Base-by-base conservation (phyloP, 768 basidiomycete species). In the Hydnomerulius pinastri region DNA sequence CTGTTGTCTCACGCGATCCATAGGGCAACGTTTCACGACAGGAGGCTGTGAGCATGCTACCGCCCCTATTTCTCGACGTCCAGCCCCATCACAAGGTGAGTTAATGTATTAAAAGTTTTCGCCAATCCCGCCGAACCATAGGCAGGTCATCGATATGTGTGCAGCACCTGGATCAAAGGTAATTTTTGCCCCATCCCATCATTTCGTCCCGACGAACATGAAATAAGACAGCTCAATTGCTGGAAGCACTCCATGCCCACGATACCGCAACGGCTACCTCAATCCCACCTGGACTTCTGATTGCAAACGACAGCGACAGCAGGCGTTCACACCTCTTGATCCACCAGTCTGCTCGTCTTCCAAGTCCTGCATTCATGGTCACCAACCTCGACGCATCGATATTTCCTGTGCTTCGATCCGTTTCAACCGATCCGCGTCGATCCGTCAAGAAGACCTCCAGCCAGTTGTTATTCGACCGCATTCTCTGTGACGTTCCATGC, bases 41-140 rank as follows among this genome's bases (percentile, higher is more conserved):
- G 68, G 97, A 99, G 70, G 94, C 92, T 15, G 97, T 99, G 50
- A 96, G 92, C 66, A 99, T 99, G 97, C 75, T 99, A n/a, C 97
- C 97, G 5, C 96, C 97, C 1, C 79, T 99, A 2, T 85, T 98
- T 58, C 81, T 99, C 28, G 90, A 93, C 48, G 92, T 98, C n/a
- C 77, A 91, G 61, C 92, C 97, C 0, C 89, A 97, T 65, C 96
- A 98, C 66, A 77, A 74, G 60, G 89, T 85, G 62, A 43, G 77
- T 71, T 10, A 9, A 24, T n/a, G 15, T 33, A 7, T 41, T 45
- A 28, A 37, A 10, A 38, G 28, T 20, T 30, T 3, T 40, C 20
- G 20, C 38, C 17, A 30, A n/a, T n/a, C 33, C 48, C n/a, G 29
- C 49, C 32, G 49, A 38, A 42, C 17, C 48, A 41, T 15, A 17